Conservation (phyloP, 257 asterid species). For the Datura wrightii region DNA sequence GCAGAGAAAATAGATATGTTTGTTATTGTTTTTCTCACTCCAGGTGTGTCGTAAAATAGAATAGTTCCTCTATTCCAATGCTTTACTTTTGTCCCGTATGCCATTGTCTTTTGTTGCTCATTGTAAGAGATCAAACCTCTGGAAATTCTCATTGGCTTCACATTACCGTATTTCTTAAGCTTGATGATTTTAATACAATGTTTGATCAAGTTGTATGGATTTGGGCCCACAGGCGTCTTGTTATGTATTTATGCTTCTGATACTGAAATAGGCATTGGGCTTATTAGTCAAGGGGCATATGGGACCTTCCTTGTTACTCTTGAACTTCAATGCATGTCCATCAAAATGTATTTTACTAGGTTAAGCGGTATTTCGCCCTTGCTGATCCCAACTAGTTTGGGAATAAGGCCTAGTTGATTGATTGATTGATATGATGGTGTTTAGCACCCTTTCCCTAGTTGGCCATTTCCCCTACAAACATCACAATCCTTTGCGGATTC, state of each 20-base stretch:
- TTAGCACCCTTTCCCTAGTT: background rate
- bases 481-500: background rate
- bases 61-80: background rate
- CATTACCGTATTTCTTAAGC: background rate
- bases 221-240: background rate
- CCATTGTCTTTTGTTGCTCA: background rate
- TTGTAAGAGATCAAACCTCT: background rate
- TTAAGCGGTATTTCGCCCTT: background rate
- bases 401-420: background rate
- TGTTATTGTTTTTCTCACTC: background rate
- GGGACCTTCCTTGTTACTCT: slow-evolving; percentile 10
- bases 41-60: background rate
- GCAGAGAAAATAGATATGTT: background rate
- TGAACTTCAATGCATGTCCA: slow-evolving; percentile 17
- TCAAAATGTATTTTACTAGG: background rate
- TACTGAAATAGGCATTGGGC: background rate
- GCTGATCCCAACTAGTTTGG: background rate
- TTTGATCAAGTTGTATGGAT: background rate
- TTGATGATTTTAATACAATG: background rate
- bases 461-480: slow-evolving; percentile 7
- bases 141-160: slow-evolving; percentile 11
- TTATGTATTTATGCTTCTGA: background rate
- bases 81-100: background rate
- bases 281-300: background rate
- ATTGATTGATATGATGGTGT: slow-evolving; percentile 12